A percentile compares a stretch with the other conserved stretches of the same genome.
These are phyloP conservation scores for Pichia sp. DNA, from an alignment of 1,139 yeast species.

Conservation along the genomic window DNA sequence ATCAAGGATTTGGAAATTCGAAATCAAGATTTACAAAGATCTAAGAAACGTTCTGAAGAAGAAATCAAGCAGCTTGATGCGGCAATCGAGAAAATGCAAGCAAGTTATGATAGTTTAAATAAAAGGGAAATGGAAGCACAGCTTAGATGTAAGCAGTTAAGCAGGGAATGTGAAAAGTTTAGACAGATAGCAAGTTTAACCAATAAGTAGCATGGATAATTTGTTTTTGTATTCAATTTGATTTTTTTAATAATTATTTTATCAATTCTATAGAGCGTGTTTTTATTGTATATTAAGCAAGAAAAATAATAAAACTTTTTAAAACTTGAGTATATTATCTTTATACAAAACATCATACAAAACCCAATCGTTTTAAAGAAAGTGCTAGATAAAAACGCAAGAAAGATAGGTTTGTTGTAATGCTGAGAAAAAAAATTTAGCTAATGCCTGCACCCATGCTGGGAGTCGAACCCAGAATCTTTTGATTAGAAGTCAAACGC, in stretches of 20 bases:
- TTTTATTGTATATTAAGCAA: too few relatives aligned
- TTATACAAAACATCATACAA: too few relatives aligned
- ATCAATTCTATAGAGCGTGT: too few relatives aligned
- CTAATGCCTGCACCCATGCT: slow-evolving; percentile 17
- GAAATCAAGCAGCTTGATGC: slow-evolving; percentile 28
- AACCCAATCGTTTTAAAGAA: too few relatives aligned
- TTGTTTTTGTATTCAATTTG: too few relatives aligned
- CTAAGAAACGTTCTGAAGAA: slow-evolving; percentile 25
- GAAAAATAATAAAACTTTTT: too few relatives aligned
- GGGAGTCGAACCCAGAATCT: slow-evolving; percentile 20
- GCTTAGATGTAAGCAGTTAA: slow-evolving; percentile 38
- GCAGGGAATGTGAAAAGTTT: slow-evolving; percentile 45
- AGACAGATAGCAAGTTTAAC: slow-evolving; percentile 35
- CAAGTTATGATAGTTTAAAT: slow-evolving; percentile 36
- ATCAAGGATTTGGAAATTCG: slow-evolving; percentile 29
- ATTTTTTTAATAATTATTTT: too few relatives aligned
- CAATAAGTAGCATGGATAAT: too few relatives aligned
- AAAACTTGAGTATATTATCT: too few relatives aligned
- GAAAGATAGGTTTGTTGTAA: too few relatives aligned
- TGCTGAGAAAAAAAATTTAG: slow-evolving; percentile 9
- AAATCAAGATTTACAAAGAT: slow-evolving; percentile 24
- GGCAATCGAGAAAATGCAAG: slow-evolving; percentile 34
- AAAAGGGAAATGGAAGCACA: slow-evolving; percentile 39
- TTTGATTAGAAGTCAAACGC: slow-evolving; percentile 20
- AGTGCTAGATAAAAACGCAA: too few relatives aligned